Conservation (phyloP, 2,329 filamentous ascomycete genomes). For the Xylaria sp. region DNA sequence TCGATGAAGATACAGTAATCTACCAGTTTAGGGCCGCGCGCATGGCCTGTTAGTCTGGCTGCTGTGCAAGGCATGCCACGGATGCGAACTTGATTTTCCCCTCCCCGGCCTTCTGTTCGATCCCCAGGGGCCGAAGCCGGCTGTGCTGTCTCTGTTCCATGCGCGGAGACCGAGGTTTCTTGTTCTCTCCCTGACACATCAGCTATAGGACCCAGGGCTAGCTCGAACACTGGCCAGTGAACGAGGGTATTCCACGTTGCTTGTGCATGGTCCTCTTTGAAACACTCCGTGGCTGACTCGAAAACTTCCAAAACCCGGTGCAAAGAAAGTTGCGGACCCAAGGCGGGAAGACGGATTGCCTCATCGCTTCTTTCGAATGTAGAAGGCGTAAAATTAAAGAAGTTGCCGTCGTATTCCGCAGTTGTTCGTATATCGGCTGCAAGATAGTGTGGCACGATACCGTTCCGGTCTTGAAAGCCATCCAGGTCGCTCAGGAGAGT, state of each 20-base stretch:
- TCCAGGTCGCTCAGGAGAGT: constrained; percentile 3
- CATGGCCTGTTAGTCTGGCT: constrained; percentile 20
- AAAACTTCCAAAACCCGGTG: constrained; percentile 17
- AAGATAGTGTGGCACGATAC: constrained; percentile 13
- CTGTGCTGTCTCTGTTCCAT: neutral
- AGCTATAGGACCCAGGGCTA: constrained; percentile 23
- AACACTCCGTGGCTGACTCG: constrained; percentile 24
- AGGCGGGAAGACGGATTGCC: neutral
- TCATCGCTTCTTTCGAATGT: constrained; percentile 8
- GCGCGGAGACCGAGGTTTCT: no score
- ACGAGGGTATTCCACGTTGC: constrained; percentile 33
- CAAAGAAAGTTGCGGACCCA: constrained; percentile 9
- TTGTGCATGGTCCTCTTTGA: constrained; percentile 26
- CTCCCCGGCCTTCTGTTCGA: constrained; percentile 10
- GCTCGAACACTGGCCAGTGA: constrained; percentile 28
- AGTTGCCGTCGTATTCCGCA: constrained; percentile 10
- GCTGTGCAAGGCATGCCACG: constrained; percentile 29
- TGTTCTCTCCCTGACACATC: constrained; percentile 7
- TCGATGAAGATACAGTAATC: constrained; percentile 35
- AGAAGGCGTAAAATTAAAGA: constrained; percentile 16
- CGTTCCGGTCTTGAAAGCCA: constrained; percentile 4
- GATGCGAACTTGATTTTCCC: constrained; percentile 15
- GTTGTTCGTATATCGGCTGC: neutral
- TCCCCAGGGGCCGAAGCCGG: constrained; percentile 5
- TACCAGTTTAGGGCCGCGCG: constrained; percentile 28